These are phyloP conservation scores for Amauroascus niger DNA, from an alignment of 2,329 filamentous ascomycete genomes.

Conservation along the genomic window DNA sequence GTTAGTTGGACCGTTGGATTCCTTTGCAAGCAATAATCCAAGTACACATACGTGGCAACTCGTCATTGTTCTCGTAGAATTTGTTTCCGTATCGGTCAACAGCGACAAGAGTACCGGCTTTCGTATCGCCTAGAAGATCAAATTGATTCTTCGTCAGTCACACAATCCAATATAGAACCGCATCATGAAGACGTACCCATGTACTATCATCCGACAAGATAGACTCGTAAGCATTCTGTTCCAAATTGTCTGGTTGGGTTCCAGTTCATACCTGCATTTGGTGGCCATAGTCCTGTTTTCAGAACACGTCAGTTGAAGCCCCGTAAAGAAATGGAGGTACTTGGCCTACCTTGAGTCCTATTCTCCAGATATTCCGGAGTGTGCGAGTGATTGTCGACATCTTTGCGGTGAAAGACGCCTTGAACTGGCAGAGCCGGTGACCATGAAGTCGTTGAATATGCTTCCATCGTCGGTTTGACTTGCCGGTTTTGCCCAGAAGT, in stretches of 20 bases:
- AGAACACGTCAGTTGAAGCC: slow-evolving; percentile 32
- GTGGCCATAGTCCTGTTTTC: slow-evolving; percentile 68
- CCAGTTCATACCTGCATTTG: slow-evolving; percentile 68
- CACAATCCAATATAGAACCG: not conserved
- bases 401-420: slow-evolving; percentile 29
- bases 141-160: not conserved
- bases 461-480: not conserved
- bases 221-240: not conserved
- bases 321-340: slow-evolving; percentile 11
- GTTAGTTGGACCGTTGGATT: not conserved
- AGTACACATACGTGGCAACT: slow-evolving; percentile 61
- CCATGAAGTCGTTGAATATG: slow-evolving; percentile 2
- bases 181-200: slow-evolving; percentile 30
- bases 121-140: slow-evolving; percentile 71
- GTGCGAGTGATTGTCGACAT: slow-evolving; percentile 93
- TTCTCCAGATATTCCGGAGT: slow-evolving; percentile 71
- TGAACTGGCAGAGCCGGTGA: not conserved
- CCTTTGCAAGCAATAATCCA: slow-evolving; percentile 3
- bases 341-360: slow-evolving; percentile 68
- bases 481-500: not conserved
- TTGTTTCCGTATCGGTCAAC: slow-evolving; percentile 92
- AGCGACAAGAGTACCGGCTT: slow-evolving; percentile 77
- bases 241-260: not conserved
- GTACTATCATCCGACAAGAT: slow-evolving; percentile 27
- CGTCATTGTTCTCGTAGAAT: slow-evolving; percentile 90